A percentile compares a stretch with the other conserved stretches of the same genome.
These are phyloP conservation scores for Suhomyces taliae DNA, from an alignment of 1,139 yeast genomes.

Conservation along the genomic window DNA sequence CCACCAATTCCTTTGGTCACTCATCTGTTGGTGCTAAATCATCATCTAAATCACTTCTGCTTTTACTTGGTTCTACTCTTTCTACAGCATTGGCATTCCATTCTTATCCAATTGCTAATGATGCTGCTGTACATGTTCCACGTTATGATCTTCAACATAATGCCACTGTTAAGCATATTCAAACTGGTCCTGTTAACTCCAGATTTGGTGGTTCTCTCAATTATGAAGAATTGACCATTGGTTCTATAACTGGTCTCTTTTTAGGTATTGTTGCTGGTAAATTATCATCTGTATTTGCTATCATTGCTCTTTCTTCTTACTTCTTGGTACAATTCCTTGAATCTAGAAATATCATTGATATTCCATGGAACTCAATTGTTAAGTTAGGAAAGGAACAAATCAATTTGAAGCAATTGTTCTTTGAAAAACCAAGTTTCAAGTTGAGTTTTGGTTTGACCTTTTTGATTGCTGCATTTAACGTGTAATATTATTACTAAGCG, in stretches of 20 bases:
- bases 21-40: neutral
- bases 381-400: constrained; percentile 47
- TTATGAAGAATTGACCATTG: constrained; percentile 67
- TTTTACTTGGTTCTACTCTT: constrained; percentile 8
- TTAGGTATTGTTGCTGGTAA: constrained; percentile 68
- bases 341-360: constrained; percentile 52
- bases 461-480: constrained; percentile 63
- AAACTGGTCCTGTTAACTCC: constrained; percentile 1
- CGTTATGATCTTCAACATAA: constrained; percentile 7
- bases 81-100: constrained; percentile 4
- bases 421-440: constrained; percentile 67
- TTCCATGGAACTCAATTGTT: constrained; percentile 50
- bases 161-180: neutral
- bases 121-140: constrained; percentile 6
- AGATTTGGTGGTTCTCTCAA: constrained; percentile 29
- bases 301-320: constrained; percentile 51
- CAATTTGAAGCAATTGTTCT: constrained; percentile 52
- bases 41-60: constrained; percentile 5
- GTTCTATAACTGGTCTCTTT: constrained; percentile 65
- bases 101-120: constrained; percentile 7
- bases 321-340: constrained; percentile 59
- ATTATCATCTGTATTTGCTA: constrained; percentile 57
- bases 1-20: constrained; percentile 1
- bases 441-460: constrained; percentile 58
- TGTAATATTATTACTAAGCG: constrained; percentile 19